Evolutionary conservation across 441 rosid genomes (phyloP).

Genomic region (Populus hybrid): DNA sequence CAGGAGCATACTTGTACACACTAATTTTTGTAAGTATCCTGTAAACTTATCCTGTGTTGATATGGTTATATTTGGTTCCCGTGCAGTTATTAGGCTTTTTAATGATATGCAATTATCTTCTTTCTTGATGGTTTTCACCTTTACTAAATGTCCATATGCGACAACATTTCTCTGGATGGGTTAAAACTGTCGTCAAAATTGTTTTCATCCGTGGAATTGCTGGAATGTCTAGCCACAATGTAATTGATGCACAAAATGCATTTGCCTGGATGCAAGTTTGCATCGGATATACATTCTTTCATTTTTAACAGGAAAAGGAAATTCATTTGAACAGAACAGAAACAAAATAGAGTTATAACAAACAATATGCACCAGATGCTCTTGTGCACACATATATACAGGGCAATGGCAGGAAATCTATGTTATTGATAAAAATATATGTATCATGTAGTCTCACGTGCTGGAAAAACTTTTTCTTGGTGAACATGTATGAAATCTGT

Average conservation of each 20-base stretch:
- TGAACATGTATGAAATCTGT: background rate
- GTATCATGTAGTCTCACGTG: background rate
- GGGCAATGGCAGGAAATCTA: background rate
- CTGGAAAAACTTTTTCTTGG: background rate
- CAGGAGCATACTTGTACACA: conserved; percentile 78
- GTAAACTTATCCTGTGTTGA: background rate
- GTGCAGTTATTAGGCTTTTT: background rate
- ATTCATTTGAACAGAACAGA: too few species aligned
- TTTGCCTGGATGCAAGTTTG: background rate
- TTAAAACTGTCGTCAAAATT: background rate
- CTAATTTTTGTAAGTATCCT: conserved; percentile 28
- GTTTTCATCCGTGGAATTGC: background rate
- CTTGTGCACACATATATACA: background rate
- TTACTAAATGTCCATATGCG: background rate
- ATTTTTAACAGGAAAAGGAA: background rate
- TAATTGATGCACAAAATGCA: background rate
- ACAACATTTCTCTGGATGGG: background rate
- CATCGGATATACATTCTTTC: background rate
- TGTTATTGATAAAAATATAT: background rate
- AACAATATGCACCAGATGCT: background rate
- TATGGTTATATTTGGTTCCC: background rate
- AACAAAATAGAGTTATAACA: background rate
- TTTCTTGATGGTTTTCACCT: background rate
- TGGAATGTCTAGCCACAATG: background rate
- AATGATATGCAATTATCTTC: background rate